These are phyloP conservation scores for Nemania sp. DNA, from an alignment of 2,329 filamentous ascomycete genomes.

Conservation along the genomic window DNA sequence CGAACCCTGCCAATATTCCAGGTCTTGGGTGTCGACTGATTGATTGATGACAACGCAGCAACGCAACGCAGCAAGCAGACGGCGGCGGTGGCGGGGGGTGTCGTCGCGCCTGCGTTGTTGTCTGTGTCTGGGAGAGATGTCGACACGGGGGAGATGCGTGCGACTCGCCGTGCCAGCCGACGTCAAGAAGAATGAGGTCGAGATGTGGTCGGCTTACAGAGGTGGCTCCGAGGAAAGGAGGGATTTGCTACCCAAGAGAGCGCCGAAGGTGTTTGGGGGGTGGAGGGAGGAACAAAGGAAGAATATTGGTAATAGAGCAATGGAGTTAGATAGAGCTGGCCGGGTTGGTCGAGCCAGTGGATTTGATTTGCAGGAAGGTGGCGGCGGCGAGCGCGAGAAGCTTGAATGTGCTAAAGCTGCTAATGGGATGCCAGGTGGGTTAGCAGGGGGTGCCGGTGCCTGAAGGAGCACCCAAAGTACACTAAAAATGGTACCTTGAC, in stretches of 20 bases:
- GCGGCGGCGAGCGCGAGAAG: constrained; percentile 31
- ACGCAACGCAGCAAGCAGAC: too few species aligned
- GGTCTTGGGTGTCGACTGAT: constrained; percentile 39
- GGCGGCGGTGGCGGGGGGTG: constrained; percentile 26
- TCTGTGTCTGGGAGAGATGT: constrained; percentile 1
- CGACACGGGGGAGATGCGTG: constrained; percentile 28
- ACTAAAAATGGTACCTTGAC: constrained; percentile 17
- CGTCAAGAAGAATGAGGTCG: constrained; percentile 24
- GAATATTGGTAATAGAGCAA: constrained; percentile 3
- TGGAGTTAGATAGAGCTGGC: constrained; percentile 30
- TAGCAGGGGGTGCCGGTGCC: constrained; percentile 36
- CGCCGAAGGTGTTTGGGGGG: constrained; percentile 4
- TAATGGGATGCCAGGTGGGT: constrained; percentile 1
- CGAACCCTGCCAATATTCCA: constrained; percentile 42
- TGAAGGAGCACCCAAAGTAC: constrained; percentile 18
- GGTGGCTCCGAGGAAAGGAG: constrained; percentile 26
- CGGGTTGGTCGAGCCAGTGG: constrained; percentile 16
- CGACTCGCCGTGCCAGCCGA: constrained; percentile 41
- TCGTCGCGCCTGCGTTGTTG: constrained; percentile 26
- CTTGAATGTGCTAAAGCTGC: constrained; percentile 19
- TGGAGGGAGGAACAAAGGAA: constrained; percentile 24
- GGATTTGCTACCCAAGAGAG: not conserved
- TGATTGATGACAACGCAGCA: constrained; percentile 40
- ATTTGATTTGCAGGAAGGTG: constrained; percentile 33
- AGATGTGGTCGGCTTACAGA: constrained; percentile 21